Percentiles rank a stretch among this genome's conserved stretches.
Evolutionary conservation across 2,329 filamentous ascomycete genomes (phyloP).

Genomic region (Pezicula rhizophila): DNA sequence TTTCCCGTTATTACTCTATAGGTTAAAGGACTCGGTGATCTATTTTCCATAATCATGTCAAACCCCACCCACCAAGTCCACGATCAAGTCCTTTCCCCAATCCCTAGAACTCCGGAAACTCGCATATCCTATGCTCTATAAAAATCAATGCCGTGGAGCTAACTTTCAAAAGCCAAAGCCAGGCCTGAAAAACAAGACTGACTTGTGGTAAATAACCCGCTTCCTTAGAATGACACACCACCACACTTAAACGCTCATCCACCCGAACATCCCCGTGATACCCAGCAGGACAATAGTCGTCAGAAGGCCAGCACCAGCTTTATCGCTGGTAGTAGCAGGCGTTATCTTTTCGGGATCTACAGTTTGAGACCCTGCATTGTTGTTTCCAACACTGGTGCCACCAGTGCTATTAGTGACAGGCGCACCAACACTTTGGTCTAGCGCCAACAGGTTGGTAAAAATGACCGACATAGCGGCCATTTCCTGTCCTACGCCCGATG

Average conservation of each 20-base stretch:
- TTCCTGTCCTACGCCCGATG: conserved; percentile 41
- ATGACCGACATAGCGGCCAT: conserved; percentile 53
- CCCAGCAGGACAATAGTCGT: conserved; percentile 29
- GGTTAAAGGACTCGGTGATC: no score
- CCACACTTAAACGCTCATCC: conserved; percentile 25
- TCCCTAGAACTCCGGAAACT: no score
- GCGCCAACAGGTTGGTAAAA: conserved; percentile 38
- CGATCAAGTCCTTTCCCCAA: no score
- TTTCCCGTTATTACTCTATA: no score
- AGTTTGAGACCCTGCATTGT: conserved; percentile 8
- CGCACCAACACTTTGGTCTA: conserved; percentile 23
- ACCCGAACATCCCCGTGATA: conserved; percentile 28
- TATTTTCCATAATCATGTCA: no score
- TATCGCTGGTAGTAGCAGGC: conserved; percentile 28
- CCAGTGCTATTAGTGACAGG: conserved; percentile 42
- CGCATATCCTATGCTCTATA: no score
- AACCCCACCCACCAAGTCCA: no score
- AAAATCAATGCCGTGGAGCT: no score
- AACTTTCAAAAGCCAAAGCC: no score
- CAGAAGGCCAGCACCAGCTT: conserved; percentile 33
- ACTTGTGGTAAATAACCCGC: no score
- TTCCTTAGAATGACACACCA: no score
- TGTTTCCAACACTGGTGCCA: conserved; percentile 42
- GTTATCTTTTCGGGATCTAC: neutral
- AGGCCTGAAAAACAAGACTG: no score